Evolutionary conservation across 495 filamentous ascomycete genomes (phyloP), one percentile per base, ranked within the genome.

Genomic region (Podospora sp.): DNA sequence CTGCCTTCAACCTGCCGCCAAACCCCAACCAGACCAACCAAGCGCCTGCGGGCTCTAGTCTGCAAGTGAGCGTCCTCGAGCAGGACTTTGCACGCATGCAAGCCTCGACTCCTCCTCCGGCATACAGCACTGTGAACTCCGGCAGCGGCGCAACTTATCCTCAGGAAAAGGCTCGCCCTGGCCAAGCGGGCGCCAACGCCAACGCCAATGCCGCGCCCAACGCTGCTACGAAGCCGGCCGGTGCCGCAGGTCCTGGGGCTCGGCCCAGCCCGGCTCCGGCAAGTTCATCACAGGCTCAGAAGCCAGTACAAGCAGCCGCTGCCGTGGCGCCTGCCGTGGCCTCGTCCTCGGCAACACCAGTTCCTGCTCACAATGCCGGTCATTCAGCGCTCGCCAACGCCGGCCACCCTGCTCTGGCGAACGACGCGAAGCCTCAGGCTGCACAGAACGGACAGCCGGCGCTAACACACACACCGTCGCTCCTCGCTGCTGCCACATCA

Each of bases 301-400:
- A 63, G 22, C 66, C 35, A 64, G 12, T 29, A 24, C 56, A 21
- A 14, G 59, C 24, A 55, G 63, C 66, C 16, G 40, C 40, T 46
- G 40, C 40, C 40, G 16, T 46, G 5, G 40, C 14, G 62, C 40
- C 50, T 29, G 63, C 73, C 60, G 61, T 72, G 64, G 64, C 72
- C 52, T 27, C 40, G n/a, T 62, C 79, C 63, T 82, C 85, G 2
- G 61, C 61, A 9, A 50, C 85, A 78, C 67, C 83, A 80, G 63
- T 52, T 2, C 26, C 66, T 24, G 62, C 53, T 46, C 84, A 86
- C 68, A 80, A 82, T 66, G 76, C 80, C 2, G 82, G 85, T 49
- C 93, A 97, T 77, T 93, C 93, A 8, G 93, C 93, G 0, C 96
- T 96, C 76, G 92, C 92, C 35, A 94, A 95, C 74, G 92, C 62